These are phyloP conservation scores for Ceratobasidium sp. DNA, from an alignment of 1,284 basidiomycete genomes.

Conservation along the genomic window DNA sequence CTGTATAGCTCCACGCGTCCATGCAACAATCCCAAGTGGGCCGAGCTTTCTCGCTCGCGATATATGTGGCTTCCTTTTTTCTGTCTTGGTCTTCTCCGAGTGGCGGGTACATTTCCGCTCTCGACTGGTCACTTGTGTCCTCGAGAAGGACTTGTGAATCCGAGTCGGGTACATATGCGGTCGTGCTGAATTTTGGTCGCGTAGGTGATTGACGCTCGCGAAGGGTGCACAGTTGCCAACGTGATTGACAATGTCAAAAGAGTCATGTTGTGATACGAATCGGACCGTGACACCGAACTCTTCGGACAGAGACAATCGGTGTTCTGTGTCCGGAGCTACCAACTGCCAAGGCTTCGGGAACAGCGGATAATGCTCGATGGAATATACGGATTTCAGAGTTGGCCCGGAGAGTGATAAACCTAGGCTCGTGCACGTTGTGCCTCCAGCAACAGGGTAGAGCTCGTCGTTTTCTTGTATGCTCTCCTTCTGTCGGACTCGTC, in stretches of 20 bases:
- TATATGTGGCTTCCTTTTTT: neutral
- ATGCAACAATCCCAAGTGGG: neutral
- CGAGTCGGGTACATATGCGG: neutral
- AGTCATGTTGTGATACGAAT: neutral
- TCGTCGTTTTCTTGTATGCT: neutral
- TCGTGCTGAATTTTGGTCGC: neutral
- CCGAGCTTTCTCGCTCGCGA: conserved; percentile 9
- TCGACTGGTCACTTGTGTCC: neutral
- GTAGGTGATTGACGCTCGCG: conserved; percentile 27
- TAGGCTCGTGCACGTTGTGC: neutral
- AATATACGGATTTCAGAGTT: neutral
- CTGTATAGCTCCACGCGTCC: neutral
- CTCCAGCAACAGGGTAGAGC: neutral
- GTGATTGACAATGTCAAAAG: neutral
- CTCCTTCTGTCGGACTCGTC: conserved; percentile 20
- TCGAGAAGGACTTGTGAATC: neutral
- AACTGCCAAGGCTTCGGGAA: neutral
- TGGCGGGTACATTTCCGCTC: neutral
- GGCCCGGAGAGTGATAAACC: neutral
- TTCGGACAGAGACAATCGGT: neutral
- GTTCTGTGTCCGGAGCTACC: too few relatives aligned
- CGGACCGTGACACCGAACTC: neutral
- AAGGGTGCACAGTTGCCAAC: neutral
- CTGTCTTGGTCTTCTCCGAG: neutral
- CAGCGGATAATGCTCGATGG: conserved; percentile 1